Conservation (phyloP, 2,329 filamentous ascomycete species). For the Pseudogymnoascus sp. region DNA sequence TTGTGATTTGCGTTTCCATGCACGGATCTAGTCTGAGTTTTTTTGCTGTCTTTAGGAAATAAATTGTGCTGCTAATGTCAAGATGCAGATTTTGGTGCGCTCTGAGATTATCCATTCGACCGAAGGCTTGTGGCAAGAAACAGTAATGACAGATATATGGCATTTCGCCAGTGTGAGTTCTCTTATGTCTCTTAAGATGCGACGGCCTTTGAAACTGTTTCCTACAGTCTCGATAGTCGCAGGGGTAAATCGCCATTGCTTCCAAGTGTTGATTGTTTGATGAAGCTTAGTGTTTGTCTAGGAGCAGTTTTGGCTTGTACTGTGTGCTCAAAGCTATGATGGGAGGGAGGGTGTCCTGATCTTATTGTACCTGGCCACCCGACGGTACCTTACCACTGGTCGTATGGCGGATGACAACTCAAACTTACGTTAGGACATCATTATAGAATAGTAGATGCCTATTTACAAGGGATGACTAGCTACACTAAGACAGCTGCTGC, state of each 20-base stretch:
- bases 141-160: neutral
- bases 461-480: neutral
- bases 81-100: neutral
- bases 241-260: neutral
- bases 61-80: neutral
- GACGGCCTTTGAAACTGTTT: neutral
- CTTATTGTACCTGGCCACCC: neutral
- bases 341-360: neutral
- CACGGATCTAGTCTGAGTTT: neutral
- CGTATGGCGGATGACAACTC: neutral
- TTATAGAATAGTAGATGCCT: neutral
- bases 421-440: neutral
- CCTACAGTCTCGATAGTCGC: neutral
- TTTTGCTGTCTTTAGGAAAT: neutral
- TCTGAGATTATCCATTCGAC: neutral
- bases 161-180: neutral
- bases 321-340: neutral
- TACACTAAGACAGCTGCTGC: neutral
- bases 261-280: neutral
- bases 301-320: neutral
- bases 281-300: neutral
- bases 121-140: neutral
- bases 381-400: neutral
- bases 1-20: neutral
- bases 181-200: neutral